Evolutionary conservation across 441 rosid genomes (phyloP), one percentile per base, ranked within the genome.

Genomic region (Theobroma grandiflorum): DNA sequence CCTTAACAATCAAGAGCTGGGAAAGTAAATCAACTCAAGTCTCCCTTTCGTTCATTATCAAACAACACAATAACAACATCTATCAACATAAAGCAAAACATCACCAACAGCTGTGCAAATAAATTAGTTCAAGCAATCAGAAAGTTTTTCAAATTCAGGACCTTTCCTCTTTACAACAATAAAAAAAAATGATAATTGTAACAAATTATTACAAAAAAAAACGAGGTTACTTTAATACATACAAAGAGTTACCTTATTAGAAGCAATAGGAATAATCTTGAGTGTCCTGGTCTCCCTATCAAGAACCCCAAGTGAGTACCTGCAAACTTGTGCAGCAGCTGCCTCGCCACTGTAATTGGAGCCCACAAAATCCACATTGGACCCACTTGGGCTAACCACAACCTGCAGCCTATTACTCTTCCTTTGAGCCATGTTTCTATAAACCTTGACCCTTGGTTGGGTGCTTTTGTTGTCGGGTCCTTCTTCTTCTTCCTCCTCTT

Each of bases 261-360:
- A 78, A 81, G 96, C 97, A 82, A 96, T 80, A 8, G 99, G 98
- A 79, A 92, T 72, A 83, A 93, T 83, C 85, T 73, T 93, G 86
- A 96, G 81, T 9, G 88, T 90, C 80, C 83, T 83, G 26, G 88
- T 82, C 74, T 84, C 87, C 89, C 89, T 96, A 72, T 95, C 98
- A 37, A 95, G 81, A 55, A 93, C 85, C 40, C 97, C 99, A 16
- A 96, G 89, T 0, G 91, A 87, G 75, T 92, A 91, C 49, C 86
- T 85, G 78, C 94, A 92, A 65, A 87, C 76, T 91, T 95, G 94
- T 38, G 88, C 83, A 31, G 93, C 83, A 5, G 79, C 79, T 43
- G 93, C 89, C 89, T 94, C 98, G 6, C 95, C 98, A 0, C 79
- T 62, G 82, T 85, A 90, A 83, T 86, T 95, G 0, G 89, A 84